These are phyloP conservation scores for Diaporthe vaccinii DNA, from an alignment of 2,329 filamentous ascomycete genomes.

Conservation along the genomic window DNA sequence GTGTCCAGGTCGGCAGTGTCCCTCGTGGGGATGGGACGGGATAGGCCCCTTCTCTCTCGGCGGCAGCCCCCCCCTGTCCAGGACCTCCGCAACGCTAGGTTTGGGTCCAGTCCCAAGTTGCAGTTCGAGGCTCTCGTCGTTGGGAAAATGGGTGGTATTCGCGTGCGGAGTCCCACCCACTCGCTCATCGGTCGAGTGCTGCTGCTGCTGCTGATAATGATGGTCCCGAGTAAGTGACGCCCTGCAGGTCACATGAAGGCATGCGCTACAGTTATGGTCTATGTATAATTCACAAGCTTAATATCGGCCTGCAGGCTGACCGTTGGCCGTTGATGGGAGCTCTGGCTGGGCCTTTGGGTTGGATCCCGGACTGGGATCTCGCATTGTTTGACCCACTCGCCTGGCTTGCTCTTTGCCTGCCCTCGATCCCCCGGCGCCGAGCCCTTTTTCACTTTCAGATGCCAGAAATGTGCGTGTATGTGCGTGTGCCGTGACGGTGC, in stretches of 20 bases:
- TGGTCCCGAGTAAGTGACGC: slow-evolving; percentile 17
- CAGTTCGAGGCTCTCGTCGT: slow-evolving; percentile 20
- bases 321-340: slow-evolving; percentile 23
- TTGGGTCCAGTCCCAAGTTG: slow-evolving; percentile 4
- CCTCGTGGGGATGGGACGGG: slow-evolving; percentile 28
- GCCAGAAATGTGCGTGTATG: neutral
- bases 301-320: slow-evolving; percentile 23
- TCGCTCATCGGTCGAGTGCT: neutral
- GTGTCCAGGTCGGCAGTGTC: slow-evolving; percentile 29
- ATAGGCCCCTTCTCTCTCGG: neutral
- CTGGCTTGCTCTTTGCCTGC: slow-evolving; percentile 20
- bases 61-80: slow-evolving; percentile 15
- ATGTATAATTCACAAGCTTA: slow-evolving; percentile 15
- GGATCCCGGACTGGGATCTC: slow-evolving; percentile 22
- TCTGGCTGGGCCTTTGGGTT: neutral
- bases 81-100: slow-evolving; percentile 25
- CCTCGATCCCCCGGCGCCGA: slow-evolving; percentile 1
- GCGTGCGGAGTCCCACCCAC: slow-evolving; percentile 20
- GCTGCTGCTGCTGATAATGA: neutral
- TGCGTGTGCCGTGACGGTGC: neutral
- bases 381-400: slow-evolving; percentile 28
- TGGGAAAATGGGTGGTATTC: slow-evolving; percentile 16
- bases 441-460: slow-evolving; percentile 22
- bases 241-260: slow-evolving; percentile 11
- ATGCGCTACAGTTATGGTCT: neutral